Base-by-base conservation (phyloP, 495 filamentous ascomycete genomes). In the Penicillium mononematosum region DNA sequence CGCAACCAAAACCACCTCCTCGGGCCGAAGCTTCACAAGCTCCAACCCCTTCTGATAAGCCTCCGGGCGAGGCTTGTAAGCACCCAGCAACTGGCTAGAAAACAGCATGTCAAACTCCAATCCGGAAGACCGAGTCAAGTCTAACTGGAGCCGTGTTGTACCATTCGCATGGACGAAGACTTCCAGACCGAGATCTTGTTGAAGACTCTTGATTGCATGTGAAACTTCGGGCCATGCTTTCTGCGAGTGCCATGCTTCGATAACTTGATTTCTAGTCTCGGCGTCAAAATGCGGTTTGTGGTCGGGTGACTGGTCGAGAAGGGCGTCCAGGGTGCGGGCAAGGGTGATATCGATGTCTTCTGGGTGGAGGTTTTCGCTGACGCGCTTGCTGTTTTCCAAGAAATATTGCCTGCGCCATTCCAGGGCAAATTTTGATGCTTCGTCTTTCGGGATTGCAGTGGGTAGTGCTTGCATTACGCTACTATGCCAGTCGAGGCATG, bases 151-250 rank as follows among this genome's bases (percentile, higher is more conserved):
- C 45, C 81, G 72, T 29, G 79, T 80, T 2, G 77, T 80, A 0
- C 80, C 81, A 55, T 84, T 84, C n/a, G 81, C 79, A 45, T 78
- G 73, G 22, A 83, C 79, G 25, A 80, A 75, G 0, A 68, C 66
- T 45, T 74, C 71, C 12, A 66, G 62, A 19, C 64, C 68, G 4
- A 61, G 61, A 1, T 56, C 41, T 12, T 60, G 58, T 17, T 60
- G 63, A 8, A 77, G 48, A 20, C 56, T 55, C 7, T 55, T 31
- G 11, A 77, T 65, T n/a, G 74, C 73, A 16, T 54, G 14, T 2
- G 51, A 43, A 4, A 79, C 74, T 12, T 83, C 79, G 0, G 75
- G 69, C 80, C 80, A 84, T 11, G 77, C 70, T 5, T 50, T 60
- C 68, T 77, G 74, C 5, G 63, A 60, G 58, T 81, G 78, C 79